Conservation (phyloP, 192 early-diverging fungal species). For the Tieghemiomyces parasiticus region DNA sequence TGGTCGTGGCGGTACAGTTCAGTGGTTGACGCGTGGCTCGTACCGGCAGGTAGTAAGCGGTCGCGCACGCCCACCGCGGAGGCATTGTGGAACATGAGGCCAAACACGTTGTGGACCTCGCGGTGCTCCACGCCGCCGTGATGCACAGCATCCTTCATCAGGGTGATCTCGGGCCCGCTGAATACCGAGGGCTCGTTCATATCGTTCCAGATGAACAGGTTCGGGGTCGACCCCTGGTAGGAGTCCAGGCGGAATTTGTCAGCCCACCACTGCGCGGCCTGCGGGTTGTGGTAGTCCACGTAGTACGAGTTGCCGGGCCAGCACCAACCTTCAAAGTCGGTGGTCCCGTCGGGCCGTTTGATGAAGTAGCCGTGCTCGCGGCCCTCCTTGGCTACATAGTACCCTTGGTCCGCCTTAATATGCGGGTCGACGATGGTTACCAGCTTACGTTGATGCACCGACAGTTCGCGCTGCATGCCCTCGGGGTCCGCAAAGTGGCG, state of each 20-base stretch:
- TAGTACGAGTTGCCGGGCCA: slow-evolving; percentile 92
- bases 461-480: slow-evolving; percentile 68
- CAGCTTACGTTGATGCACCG: slow-evolving; percentile 45
- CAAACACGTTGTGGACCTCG: slow-evolving; percentile 89
- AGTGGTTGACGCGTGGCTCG: neutral
- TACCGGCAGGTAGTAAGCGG: slow-evolving; percentile 18
- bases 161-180: slow-evolving; percentile 92
- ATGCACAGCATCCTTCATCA: slow-evolving; percentile 88
- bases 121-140: slow-evolving; percentile 82
- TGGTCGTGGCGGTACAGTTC: slow-evolving; percentile 17
- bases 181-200: slow-evolving; percentile 99
- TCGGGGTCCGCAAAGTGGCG: slow-evolving; percentile 78
- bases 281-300: slow-evolving; percentile 79
- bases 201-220: slow-evolving; percentile 93
- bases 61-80: slow-evolving; percentile 64
- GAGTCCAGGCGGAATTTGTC: slow-evolving; percentile 57
- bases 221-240: slow-evolving; percentile 68
- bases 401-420: slow-evolving; percentile 72
- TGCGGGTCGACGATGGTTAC: slow-evolving; percentile 97
- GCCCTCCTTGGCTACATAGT: slow-evolving; percentile 64
- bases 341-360: slow-evolving; percentile 46
- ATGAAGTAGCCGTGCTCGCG: slow-evolving; percentile 58
- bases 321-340: slow-evolving; percentile 91
- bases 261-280: slow-evolving; percentile 65
- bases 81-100: slow-evolving; percentile 71